phyloP scores from a whole-genome alignment of 345 rosid species.

The Populus simonii region DNA sequence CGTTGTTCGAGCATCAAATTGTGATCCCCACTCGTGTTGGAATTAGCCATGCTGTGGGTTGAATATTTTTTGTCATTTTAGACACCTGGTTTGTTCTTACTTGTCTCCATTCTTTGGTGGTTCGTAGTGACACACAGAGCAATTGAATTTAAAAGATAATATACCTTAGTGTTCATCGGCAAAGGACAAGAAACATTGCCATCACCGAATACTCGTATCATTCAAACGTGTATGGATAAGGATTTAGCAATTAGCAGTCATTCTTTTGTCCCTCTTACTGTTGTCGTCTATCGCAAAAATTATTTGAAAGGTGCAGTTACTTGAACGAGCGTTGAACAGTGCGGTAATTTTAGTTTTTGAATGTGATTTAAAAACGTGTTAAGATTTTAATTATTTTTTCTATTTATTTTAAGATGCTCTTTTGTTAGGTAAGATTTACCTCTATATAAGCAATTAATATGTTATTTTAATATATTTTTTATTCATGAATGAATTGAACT shows the following conservation, averaged over 20 bases:
- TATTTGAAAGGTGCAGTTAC: not conserved
- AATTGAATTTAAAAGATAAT: not conserved
- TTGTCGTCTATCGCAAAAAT: not conserved
- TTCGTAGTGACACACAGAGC: not conserved
- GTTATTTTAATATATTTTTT: no score
- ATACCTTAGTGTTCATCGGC: not conserved
- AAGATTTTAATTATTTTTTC: no score
- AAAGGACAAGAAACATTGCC: not conserved
- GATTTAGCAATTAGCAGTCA: not conserved
- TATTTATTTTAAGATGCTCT: no score
- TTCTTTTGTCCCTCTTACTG: not conserved
- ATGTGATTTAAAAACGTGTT: no score
- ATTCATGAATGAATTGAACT: slow-evolving; percentile 3
- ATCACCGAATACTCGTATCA: not conserved
- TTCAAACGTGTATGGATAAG: not conserved
- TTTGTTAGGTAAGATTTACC: no score
- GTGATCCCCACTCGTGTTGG: not conserved
- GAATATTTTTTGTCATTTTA: slow-evolving; percentile 8
- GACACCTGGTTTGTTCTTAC: not conserved
- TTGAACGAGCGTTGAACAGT: no score
- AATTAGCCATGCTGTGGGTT: not conserved
- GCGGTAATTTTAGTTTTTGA: no score
- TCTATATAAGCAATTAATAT: no score
- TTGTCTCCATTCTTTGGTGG: not conserved
- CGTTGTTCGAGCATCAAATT: not conserved